These are phyloP conservation scores for Colletotrichum karsti DNA, from an alignment of 2,329 filamentous ascomycete genomes.

Conservation along the genomic window DNA sequence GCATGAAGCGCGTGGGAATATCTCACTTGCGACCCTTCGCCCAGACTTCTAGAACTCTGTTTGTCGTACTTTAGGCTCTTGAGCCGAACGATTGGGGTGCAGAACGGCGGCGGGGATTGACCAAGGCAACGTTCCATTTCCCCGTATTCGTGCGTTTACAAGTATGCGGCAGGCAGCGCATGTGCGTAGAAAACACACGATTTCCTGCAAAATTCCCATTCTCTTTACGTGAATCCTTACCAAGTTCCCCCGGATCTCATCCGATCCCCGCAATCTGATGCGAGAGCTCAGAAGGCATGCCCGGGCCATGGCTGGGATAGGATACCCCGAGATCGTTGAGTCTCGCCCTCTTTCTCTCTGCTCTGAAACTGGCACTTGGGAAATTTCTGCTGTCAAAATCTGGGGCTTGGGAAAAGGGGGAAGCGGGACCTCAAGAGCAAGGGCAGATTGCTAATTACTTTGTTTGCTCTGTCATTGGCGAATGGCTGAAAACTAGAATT, in stretches of 20 bases:
- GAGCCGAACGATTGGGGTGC: neutral
- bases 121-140: slow-evolving; percentile 12
- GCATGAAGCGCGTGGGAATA: neutral
- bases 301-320: neutral
- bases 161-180: neutral
- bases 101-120: neutral
- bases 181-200: neutral
- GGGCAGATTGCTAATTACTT: neutral
- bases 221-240: neutral
- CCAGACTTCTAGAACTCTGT: neutral
- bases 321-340: neutral
- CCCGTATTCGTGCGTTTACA: neutral
- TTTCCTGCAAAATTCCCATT: neutral
- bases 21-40: neutral
- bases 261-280: slow-evolving; percentile 6
- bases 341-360: neutral
- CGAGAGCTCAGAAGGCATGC: neutral
- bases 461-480: neutral
- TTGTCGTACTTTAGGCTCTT: neutral
- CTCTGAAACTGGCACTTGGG: neutral
- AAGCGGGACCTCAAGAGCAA: neutral
- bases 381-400: neutral
- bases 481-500: no score
- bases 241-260: slow-evolving; percentile 2
- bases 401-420: neutral